A percentile compares a stretch with the other conserved stretches of the same genome.
Conservation (phyloP, 2,329 filamentous ascomycete species). For the Hirsutella minnesotensis region DNA sequence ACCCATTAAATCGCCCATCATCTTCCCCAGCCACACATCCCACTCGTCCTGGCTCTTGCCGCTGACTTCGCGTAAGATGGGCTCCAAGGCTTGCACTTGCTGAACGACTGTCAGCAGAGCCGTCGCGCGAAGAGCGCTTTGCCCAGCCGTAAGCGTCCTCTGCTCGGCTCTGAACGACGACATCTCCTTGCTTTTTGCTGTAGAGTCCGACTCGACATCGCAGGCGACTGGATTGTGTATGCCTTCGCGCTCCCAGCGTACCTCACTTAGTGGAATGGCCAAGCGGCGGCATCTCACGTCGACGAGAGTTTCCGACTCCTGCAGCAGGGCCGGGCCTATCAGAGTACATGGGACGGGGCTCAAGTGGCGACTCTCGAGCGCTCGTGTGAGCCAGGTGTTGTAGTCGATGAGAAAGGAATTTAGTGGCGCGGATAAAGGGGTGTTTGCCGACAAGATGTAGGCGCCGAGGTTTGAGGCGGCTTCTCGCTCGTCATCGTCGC, state of each 20-base stretch:
- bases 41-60: slow-evolving; percentile 86
- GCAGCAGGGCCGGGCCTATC: slow-evolving; percentile 64
- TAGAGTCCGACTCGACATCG: slow-evolving; percentile 47
- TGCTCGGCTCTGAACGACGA: slow-evolving; percentile 18
- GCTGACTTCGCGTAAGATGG: slow-evolving; percentile 67
- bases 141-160: slow-evolving; percentile 50
- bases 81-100: slow-evolving; percentile 76
- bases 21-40: slow-evolving; percentile 78
- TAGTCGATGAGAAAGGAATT: slow-evolving; percentile 77
- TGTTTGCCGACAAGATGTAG: slow-evolving; percentile 73
- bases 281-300: slow-evolving; percentile 64
- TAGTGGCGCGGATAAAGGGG: slow-evolving; percentile 66
- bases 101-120: slow-evolving; percentile 74
- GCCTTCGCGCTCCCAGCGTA: slow-evolving; percentile 77
- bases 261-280: slow-evolving; percentile 75
- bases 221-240: slow-evolving; percentile 51
- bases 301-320: slow-evolving; percentile 61
- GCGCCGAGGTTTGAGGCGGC: slow-evolving; percentile 61
- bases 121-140: slow-evolving; percentile 63
- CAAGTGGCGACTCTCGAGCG: slow-evolving; percentile 59
- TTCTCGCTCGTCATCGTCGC: slow-evolving; percentile 43
- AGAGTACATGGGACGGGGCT: slow-evolving; percentile 67
- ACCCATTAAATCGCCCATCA: slow-evolving; percentile 74
- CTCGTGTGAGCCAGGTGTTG: slow-evolving; percentile 69
- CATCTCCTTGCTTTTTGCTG: slow-evolving; percentile 35